Evolutionary conservation across 2,329 filamentous ascomycete genomes (phyloP).

Genomic region (Hymenoscyphus scutula): DNA sequence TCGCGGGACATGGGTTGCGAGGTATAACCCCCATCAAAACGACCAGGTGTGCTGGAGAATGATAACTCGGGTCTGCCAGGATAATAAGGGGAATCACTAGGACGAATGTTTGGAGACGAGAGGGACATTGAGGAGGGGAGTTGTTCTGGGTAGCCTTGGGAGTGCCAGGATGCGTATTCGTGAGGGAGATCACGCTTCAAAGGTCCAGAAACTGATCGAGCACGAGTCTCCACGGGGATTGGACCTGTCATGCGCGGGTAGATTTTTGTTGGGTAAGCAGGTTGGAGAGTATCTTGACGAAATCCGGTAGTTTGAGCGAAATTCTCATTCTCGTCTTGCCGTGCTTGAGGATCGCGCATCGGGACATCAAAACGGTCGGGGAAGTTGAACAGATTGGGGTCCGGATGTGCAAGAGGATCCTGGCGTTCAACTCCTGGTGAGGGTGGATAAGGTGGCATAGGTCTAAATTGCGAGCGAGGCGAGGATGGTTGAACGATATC

Average conservation of each 20-base stretch:
- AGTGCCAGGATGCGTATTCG: constrained; percentile 21
- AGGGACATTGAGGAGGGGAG: constrained; percentile 22
- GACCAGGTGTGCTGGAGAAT: constrained; percentile 36
- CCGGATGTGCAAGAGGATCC: constrained; percentile 12
- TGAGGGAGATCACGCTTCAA: constrained; percentile 19
- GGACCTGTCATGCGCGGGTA: constrained; percentile 30
- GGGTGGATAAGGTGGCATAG: constrained; percentile 22
- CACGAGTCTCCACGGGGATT: constrained; percentile 23
- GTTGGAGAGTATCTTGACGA: neutral
- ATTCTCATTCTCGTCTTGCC: neutral
- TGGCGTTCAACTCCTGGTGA: constrained; percentile 18
- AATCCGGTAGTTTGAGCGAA: neutral
- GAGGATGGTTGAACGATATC: constrained; percentile 4
- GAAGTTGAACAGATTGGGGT: constrained; percentile 10
- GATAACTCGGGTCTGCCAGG: constrained; percentile 42
- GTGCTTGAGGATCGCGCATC: neutral
- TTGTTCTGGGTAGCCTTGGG: constrained; percentile 21
- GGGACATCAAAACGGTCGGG: constrained; percentile 1
- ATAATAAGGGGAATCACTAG: constrained; percentile 22
- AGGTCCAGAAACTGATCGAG: constrained; percentile 6
- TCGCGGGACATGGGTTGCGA: constrained; percentile 52
- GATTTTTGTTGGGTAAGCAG: constrained; percentile 16
- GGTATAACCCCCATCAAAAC: constrained; percentile 42
- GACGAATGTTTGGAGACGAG: constrained; percentile 20
- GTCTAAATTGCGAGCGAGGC: constrained; percentile 7